phyloP scores from a whole-genome alignment of 352 stramenopile genomes.

The Pythium graminicola region DNA sequence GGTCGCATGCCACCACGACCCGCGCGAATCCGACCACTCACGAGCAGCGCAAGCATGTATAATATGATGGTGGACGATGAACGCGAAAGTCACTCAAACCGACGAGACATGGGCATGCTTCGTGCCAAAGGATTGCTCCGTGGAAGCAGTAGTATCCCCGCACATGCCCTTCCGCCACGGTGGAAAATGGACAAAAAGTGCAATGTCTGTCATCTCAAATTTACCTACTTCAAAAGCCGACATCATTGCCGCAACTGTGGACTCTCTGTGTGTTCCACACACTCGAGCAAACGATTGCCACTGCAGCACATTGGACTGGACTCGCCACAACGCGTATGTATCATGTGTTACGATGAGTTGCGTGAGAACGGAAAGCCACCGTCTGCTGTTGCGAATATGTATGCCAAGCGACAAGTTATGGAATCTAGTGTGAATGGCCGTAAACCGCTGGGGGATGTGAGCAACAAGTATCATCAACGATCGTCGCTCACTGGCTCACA shows the following conservation, averaged over 20 bases:
- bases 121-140: conserved; percentile 31
- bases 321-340: conserved; percentile 76
- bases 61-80: no score
- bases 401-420: conserved; percentile 25
- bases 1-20: no score
- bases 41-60: no score
- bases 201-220: conserved; percentile 82
- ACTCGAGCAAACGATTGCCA: conserved; percentile 77
- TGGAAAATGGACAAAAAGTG: conserved; percentile 82
- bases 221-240: conserved; percentile 70
- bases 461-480: conserved; percentile 3
- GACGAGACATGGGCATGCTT: conserved; percentile 41
- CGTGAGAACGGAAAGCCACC: conserved; percentile 58
- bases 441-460: conserved; percentile 15
- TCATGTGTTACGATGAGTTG: conserved; percentile 70
- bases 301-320: conserved; percentile 76
- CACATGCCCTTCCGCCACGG: conserved; percentile 68
- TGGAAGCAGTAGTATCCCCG: conserved; percentile 39
- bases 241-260: conserved; percentile 86
- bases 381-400: conserved; percentile 76
- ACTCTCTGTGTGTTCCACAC: conserved; percentile 78
- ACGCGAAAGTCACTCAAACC: no score
- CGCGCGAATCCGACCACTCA: no score
- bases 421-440: conserved; percentile 18
- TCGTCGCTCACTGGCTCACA: conserved; percentile 20